Base-by-base conservation (phyloP, 2,329 filamentous ascomycete genomes). In the Colletotrichum lentis region DNA sequence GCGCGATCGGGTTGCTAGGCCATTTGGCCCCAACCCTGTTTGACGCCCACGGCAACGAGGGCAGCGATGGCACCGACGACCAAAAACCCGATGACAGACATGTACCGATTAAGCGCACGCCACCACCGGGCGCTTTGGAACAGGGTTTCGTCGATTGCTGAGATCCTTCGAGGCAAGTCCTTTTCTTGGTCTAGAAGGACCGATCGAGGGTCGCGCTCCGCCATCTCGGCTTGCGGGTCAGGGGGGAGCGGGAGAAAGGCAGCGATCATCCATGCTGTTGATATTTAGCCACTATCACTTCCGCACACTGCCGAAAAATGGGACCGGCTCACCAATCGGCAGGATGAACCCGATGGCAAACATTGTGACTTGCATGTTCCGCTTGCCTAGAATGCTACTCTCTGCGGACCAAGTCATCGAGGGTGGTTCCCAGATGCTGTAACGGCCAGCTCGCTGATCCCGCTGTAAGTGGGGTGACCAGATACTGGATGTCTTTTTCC, bases 261-360 rank as follows among this genome's bases (percentile, higher is more conserved):
- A 1, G 90, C 93, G 70, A 93, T 82, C 81, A 95, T 91, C 93
- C 93, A 96, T 63, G 90, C 91, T 90, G 72, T 56, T 22, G 12
- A 54, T 27, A 64, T 46, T 22, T 58, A 35, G 31, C 31, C 8
- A 35, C 31, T 7, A 35, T 35, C 12, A 47, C 56, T 69, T 75
- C 70, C 72, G 69, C 47, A 62, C 5, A 59, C 18, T 44, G 4
- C 20, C 37, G 41, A 78, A n/a, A 3, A 35, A 5, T 31, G 44
- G 27, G 24, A 14, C 31, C 16, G 22, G 31, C 87, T 78, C 80
- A 91, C 88, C 83, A 69, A 93, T 84, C 6, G 92, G 93, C 74
- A 93, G 88, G 54, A 95, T 80, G 74, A 96, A 96, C 27, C 93
- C 93, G 54, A 90, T 49, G 63, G 89, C 87, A 78, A 96, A 96